phyloP scores from a whole-genome alignment of 2,329 filamentous ascomycete species.

The Dothideomycetidae sp. region DNA sequence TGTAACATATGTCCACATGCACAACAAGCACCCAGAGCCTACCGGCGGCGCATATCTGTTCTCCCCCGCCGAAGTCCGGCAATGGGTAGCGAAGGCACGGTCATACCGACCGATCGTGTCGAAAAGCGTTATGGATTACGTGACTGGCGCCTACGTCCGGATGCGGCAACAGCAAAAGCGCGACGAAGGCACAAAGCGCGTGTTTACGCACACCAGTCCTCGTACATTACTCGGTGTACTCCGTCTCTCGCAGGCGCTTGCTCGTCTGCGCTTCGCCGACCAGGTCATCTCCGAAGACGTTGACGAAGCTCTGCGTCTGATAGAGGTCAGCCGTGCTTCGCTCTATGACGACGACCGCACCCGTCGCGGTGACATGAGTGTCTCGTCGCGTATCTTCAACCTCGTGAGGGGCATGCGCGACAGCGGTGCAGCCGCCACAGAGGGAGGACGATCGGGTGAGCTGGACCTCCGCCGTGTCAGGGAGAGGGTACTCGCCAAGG shows the following conservation, averaged over 20 bases:
- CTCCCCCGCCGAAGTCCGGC: slow-evolving; percentile 80
- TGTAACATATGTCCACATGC: slow-evolving; percentile 94
- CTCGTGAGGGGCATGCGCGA: slow-evolving; percentile 81
- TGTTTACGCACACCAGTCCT: slow-evolving; percentile 86
- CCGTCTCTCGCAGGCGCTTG: slow-evolving; percentile 84
- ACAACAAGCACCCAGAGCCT: slow-evolving; percentile 78
- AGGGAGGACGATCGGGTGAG: slow-evolving; percentile 55
- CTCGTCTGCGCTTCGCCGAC: slow-evolving; percentile 76
- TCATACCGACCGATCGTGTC: slow-evolving; percentile 80
- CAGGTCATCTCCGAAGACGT: slow-evolving; percentile 83
- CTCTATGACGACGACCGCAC: slow-evolving; percentile 57
- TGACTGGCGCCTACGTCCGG: slow-evolving; percentile 90
- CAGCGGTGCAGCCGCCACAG: slow-evolving; percentile 64
- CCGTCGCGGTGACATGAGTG: slow-evolving; percentile 53
- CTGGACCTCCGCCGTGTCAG: slow-evolving; percentile 78
- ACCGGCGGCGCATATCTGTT: slow-evolving; percentile 57
- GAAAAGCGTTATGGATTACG: slow-evolving; percentile 78
- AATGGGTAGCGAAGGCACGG: slow-evolving; percentile 87
- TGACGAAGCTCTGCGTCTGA: slow-evolving; percentile 79
- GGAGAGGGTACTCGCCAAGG: slow-evolving; percentile 86
- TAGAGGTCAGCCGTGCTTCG: slow-evolving; percentile 87
- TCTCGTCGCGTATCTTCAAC: slow-evolving; percentile 86
- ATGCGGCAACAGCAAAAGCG: slow-evolving; percentile 85
- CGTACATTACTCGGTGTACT: slow-evolving; percentile 87
- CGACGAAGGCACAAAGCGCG: slow-evolving; percentile 79